Evolutionary conservation across 2,329 filamentous ascomycete species (phyloP), one percentile per base, ranked within the genome.

Genomic region (Thielaviopsis musarum): DNA sequence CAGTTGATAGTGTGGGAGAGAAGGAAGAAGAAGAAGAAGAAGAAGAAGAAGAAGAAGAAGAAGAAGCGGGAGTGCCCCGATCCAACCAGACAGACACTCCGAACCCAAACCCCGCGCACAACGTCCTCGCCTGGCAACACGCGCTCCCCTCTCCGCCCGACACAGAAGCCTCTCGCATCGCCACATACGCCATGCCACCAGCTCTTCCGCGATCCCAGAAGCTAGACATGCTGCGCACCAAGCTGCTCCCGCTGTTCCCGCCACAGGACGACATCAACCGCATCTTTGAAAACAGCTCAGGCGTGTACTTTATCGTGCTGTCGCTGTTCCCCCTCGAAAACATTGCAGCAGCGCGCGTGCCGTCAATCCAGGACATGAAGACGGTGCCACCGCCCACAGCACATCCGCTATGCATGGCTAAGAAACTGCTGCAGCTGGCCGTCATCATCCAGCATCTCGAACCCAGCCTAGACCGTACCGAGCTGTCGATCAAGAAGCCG

Each of bases 361-460:
- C 61, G 60, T 6, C 61, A 70, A n/a, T 61, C 64, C 4, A 62
- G 62, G 28, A 62, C 68, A 58, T 75, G 72, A 1, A 66, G 68
- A 1, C 61, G 62, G 17, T 68, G 61, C 41, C 71, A 64, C 57
- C 77, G 71, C 64, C 75, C 69, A 21, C 66, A 0, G 70, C 70
- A 26, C 78, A 80, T 64, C 78, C 77, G 0, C 69, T 74, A 2
- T 62, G 77, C 5, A 66, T 80, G 1, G 76, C 76, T 1, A 73
- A 71, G 59, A 70, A 72, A 6, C 70, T 80, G 22, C 68, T 80
- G 12, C 72, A 75, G 28, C 63, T 79, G 3, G 70, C 70, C 1
- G 69, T 73, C 13, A 74, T 71, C 60, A 68, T 79, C 12, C 77
- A 79, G 65, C 72, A 75, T 30, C 65, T 77, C 34, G 69, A 71